Evolutionary conservation across 2,329 filamentous ascomycete species (phyloP), one percentile per base, ranked within the genome.

Genomic region (Monosporascus sp.): DNA sequence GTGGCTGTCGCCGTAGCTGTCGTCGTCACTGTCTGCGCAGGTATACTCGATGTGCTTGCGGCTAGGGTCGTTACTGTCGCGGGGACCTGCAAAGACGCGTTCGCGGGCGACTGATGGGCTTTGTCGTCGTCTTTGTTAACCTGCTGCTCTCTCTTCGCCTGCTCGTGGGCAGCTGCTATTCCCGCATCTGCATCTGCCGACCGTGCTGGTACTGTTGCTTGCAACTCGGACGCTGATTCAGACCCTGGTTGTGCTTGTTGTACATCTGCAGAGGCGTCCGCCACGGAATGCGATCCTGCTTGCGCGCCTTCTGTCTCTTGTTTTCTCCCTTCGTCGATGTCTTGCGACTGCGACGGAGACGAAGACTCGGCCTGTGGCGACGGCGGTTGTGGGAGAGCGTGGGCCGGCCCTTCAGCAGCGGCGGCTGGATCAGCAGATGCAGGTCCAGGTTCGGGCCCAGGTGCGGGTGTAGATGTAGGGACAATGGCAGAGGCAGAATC

Each of bases 401-500:
- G 60, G 61, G 57, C 57, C 60, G 54, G 59, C 62, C 65, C 62
- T 65, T 65, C 62, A 63, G 60, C 62, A 64, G 60, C 57, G 54
- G 60, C 62, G 59, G 64, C 61, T 62, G 61, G 58, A 61, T 60
- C 64, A 65, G 42, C 7, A 25, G 24, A 25, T 58, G 60, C 63
- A 62, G 62, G 64, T 58, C 57, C 58, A 61, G 65, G 59, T 60
- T 55, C 56, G 58, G 54, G 59, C 61, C 64, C 62, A 64, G 63
- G 61, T 63, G 60, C 55, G 55, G 60, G 62, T 58, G 64, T 60
- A 62, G 61, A 60, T 61, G 60, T 62, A 65, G 64, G 62, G 59
- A 60, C 57, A 57, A 60, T 65, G 54, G 58, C 56, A 54, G 60
- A 62, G 58, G 18, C 39, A 42, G 39, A 42, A 20, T 18, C 39